Base-by-base conservation (phyloP, 768 basidiomycete genomes). In the Russula griseocarnosa region DNA sequence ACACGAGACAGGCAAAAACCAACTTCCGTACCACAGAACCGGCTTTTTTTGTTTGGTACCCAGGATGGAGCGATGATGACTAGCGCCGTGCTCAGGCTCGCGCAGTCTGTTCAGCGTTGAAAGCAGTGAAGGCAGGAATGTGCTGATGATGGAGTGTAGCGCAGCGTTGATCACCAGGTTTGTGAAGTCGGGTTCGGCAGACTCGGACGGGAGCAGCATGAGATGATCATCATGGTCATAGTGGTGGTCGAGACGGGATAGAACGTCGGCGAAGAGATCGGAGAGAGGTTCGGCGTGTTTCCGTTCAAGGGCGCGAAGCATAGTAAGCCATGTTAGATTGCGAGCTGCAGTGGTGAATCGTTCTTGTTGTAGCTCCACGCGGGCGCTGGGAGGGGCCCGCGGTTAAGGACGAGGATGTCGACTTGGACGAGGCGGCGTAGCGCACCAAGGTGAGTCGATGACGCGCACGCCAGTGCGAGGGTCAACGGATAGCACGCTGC, bases 11-110 rank as follows among this genome's bases (percentile, higher is more conserved):
- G 66, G 66, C 14, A 60, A 38, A 52, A 46, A 67, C 66, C 66
- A 65, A 42, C 57, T 65, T 26, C 63, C 66, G 46, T 67, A 64
- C 66, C 66, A 67, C 22, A 67, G 16, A 26, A 67, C 63, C 11
- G 58, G 57, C 50, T 47, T 63, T n/a, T 51, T 52, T 5, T 7
- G n/a, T n/a, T n/a, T 1, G 5, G 0, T 9, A 7, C 66, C 66
- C 3, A 65, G 53, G 20, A 67, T 46, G 28, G 63, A 18, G 40
- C 47, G 57, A 28, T 55, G 54, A 18, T 42, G 28, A 5, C 5
- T 5, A 5, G 28, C 63, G 4, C 26, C 44, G 28, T 60, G 58
- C 10, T 56, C 34, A n/a, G n/a, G n/a, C n/a, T n/a, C n/a, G 38
- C 53, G 66, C 18, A 65, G 40, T n/a, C n/a, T n/a, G 6, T 13